Conservation (phyloP, 1,284 basidiomycete genomes). For the Ustilago xerochloae region DNA sequence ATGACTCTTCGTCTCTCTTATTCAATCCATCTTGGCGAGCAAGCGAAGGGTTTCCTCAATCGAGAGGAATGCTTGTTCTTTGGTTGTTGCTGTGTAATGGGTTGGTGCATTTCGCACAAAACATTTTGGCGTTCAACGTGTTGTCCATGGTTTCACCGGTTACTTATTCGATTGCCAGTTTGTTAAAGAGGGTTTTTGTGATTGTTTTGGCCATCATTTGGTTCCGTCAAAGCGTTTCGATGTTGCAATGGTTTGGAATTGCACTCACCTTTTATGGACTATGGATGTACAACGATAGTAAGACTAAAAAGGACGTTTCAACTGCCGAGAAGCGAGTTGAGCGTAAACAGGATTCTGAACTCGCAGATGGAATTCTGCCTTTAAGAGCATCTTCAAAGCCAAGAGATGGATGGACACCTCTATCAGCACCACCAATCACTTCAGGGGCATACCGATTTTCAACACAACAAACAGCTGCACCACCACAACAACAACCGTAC, state of each 20-base stretch:
- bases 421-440: not conserved
- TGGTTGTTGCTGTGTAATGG: conserved; percentile 83
- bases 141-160: conserved; percentile 95
- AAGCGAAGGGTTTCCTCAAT: not conserved
- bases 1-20: conserved; percentile 43
- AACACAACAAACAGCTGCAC: not conserved
- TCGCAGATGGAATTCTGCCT: conserved; percentile 4
- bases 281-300: conserved; percentile 93
- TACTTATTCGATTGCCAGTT: conserved; percentile 96
- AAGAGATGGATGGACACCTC: not conserved
- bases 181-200: conserved; percentile 97
- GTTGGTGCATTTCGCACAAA: conserved; percentile 94
- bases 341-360: conserved; percentile 11
- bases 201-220: conserved; percentile 97
- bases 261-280: conserved; percentile 87
- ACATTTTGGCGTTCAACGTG: conserved; percentile 95
- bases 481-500: not conserved
- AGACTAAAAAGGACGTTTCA: conserved; percentile 69
- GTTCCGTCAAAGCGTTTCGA: conserved; percentile 90
- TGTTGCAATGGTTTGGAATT: conserved; percentile 85
- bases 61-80: conserved; percentile 72
- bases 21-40: conserved; percentile 18
- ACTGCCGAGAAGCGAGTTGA: conserved; percentile 24
- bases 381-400: not conserved
- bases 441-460: conserved; percentile 2